Conservation (phyloP, 2,329 filamentous ascomycete species). For the Didymella keratinophila region DNA sequence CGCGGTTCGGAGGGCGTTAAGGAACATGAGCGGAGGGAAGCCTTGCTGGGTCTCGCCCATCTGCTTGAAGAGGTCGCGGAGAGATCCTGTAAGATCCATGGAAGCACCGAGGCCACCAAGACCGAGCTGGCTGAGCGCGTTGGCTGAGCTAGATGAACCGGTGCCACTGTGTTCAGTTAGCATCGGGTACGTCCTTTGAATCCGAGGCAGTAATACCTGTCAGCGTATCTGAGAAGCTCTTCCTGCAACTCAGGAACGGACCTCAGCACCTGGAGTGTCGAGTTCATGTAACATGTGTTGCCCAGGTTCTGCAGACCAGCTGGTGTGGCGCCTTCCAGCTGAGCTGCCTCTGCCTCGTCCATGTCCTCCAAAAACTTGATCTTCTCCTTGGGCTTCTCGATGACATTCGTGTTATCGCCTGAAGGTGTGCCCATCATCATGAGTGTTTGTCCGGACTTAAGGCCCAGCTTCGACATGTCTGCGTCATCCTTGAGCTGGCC, state of each 20-base stretch:
- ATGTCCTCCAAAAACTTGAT: slow-evolving; percentile 96
- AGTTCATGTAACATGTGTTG: slow-evolving; percentile 99
- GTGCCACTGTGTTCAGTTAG: slow-evolving; percentile 38
- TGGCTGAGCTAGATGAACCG: slow-evolving; percentile 44
- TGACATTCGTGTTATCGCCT: slow-evolving; percentile 65
- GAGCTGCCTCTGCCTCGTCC: slow-evolving; percentile 90
- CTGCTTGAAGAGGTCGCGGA: slow-evolving; percentile 84
- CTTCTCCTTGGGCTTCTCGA: slow-evolving; percentile 76
- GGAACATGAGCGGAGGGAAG: slow-evolving; percentile 83
- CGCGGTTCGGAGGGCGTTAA: slow-evolving; percentile 77
- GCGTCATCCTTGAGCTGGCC: slow-evolving; percentile 96
- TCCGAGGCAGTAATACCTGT: slow-evolving; percentile 37
- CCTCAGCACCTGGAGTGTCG: slow-evolving; percentile 89
- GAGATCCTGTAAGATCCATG: slow-evolving; percentile 76
- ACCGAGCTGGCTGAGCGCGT: slow-evolving; percentile 58
- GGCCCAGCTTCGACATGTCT: slow-evolving; percentile 79
- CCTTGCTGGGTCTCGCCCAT: slow-evolving; percentile 90
- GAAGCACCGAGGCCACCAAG: slow-evolving; percentile 66
- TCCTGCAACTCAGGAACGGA: slow-evolving; percentile 90
- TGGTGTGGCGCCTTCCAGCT: slow-evolving; percentile 82
- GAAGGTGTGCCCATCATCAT: slow-evolving; percentile 97
- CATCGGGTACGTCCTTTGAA: not conserved
- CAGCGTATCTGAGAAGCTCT: slow-evolving; percentile 71
- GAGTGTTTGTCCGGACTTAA: slow-evolving; percentile 85
- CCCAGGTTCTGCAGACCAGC: slow-evolving; percentile 90